Evolutionary conservation across 1,284 basidiomycete genomes (phyloP), one percentile per base, ranked within the genome.

Genomic region (Coniophora puteana): DNA sequence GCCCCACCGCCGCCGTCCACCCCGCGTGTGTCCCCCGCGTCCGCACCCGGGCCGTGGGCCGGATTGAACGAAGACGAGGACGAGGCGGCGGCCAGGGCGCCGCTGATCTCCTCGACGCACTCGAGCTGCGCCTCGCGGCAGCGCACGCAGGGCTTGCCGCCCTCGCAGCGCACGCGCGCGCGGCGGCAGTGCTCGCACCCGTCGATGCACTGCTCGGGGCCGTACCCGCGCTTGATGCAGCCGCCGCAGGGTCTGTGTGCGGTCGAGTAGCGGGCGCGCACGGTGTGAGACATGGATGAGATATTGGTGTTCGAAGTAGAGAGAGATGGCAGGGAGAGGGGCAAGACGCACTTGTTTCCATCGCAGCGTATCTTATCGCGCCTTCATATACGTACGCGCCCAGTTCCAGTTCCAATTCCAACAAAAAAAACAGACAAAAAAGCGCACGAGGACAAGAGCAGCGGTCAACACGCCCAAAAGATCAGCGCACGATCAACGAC

Each of bases 301-400:
- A 47, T 44, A 34, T 36, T 25, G 25, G 20, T 36, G 21, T 20
- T 26, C 18, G 16, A 25, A 18, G 41, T 31, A 17, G 36, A 40
- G 39, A n/a, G n/a, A n/a, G n/a, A n/a, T n/a, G n/a, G n/a, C n/a
- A n/a, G n/a, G n/a, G n/a, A n/a, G 27, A 32, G 23, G 33, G 28
- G 41, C 23, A 38, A 35, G 18, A 48, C 63, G 36, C 53, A 79
- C 76, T 71, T 72, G 46, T 57, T 57, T 16, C 76, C 73, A 52
- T 80, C 73, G 53, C 77, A 80, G 46, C 72, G 69, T 41, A 74
- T 71, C 55, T 80, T 80, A 53, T 80, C 74, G 46, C 72, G 72
- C 51, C 78, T 80, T 45, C 17, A 31, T 12, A 11, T 20, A 31
- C 11, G 24, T 8, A 11, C 13, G 28, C 16, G 8, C 30, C 40